Evolutionary conservation across 306 rosid genomes (phyloP), one percentile per base, ranked within the genome.

Genomic region (Vicia villosa): DNA sequence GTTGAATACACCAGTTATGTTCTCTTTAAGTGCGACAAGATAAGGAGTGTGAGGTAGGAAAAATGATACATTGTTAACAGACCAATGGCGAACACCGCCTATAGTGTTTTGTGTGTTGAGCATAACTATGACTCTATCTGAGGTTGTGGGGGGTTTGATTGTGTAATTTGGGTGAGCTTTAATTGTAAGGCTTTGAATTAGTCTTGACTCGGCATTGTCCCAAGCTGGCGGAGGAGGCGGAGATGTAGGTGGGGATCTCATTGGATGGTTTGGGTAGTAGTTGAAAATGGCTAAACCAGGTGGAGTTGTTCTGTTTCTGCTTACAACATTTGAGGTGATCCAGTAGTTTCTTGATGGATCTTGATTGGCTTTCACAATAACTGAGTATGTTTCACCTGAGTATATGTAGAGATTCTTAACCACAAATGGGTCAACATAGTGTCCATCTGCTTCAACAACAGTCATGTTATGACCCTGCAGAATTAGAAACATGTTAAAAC

Each of bases 371-470:
- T 79, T 86, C 38, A 93, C 72, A 38, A 93, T 59, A 20, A 93
- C 97, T 1, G 98, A 93, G 70, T 93, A 93, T 12, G 97, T 90
- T 81, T 93, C 98, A 11, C 97, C 98, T 0, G 98, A 90, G 66
- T 93, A 93, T 54, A 93, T 63, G 84, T 79, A 90, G 2, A 93
- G 73, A 49, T 86, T 90, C 8, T 86, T 72, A 4, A 90, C 91
- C 62, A 64, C 89, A 21, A 93, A 90, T 15, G 98, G 97, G 51
- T 93, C 96, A 0, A 93, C 97, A 54, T 90, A 83, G 75, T 90
- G 94, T 24, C 98, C 97, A 77, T 93, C 98, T 20, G 97, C 96
- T 80, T 90, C 96, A 5, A 93, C 96, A 36, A 93, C 96, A 2
- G 91, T 90, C 98, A 93, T 88, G 30, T 88, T 90, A 54, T 90